phyloP scores from a whole-genome alignment of 306 rosid species.

The Dryas alaskensis region DNA sequence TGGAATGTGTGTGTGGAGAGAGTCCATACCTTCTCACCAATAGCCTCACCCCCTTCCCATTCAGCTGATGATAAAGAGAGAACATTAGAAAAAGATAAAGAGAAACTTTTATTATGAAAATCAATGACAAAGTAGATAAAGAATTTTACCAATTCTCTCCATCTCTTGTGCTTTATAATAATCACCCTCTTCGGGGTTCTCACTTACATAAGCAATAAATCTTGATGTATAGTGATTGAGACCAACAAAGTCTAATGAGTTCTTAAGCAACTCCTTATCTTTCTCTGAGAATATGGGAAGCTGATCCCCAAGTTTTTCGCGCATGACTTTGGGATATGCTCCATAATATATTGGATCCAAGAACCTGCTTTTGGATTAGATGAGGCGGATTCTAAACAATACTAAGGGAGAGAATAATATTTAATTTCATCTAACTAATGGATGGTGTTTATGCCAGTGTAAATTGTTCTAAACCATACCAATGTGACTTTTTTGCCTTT shows the following conservation, averaged over 20 bases:
- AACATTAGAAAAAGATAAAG: conserved; percentile 24
- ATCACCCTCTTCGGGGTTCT: conserved; percentile 33
- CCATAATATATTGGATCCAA: conserved; percentile 73
- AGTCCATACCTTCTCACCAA: conserved; percentile 76
- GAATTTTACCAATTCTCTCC: conserved; percentile 60
- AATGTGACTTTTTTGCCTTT: neutral
- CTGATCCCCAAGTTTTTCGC: conserved; percentile 62
- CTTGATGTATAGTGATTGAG: conserved; percentile 87
- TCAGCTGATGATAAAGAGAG: conserved; percentile 48
- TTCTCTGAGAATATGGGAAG: conserved; percentile 84
- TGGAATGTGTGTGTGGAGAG: neutral
- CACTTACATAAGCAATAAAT: conserved; percentile 61
- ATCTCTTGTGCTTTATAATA: conserved; percentile 51
- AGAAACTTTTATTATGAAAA: conserved; percentile 4
- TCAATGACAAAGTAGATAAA: neutral
- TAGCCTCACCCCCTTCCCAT: conserved; percentile 77
- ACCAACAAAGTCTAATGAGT: conserved; percentile 72
- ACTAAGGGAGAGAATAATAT: neutral
- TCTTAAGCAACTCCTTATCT: conserved; percentile 61
- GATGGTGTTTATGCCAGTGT: too few species aligned
- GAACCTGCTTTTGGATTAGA: conserved; percentile 48
- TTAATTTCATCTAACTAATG: neutral
- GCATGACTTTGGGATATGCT: conserved; percentile 82
- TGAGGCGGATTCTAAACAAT: neutral
- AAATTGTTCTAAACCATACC: too few species aligned